Evolutionary conservation across 2,329 filamentous ascomycete species (phyloP).

Genomic region (Aureobasidium sp.): DNA sequence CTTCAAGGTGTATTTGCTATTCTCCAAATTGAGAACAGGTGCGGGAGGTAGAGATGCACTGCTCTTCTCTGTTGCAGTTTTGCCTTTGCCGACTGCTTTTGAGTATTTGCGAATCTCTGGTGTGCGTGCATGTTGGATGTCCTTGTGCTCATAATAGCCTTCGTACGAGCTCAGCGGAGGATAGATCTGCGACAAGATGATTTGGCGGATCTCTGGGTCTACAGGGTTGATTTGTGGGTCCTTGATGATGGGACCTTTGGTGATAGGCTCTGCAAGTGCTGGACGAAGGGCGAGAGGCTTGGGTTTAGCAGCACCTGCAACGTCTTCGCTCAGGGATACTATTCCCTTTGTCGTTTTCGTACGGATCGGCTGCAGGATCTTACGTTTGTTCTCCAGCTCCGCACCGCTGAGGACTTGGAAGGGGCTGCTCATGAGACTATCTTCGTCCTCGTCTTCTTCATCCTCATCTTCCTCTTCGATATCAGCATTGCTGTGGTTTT

Average conservation of each 20-base stretch:
- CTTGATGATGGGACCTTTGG: conserved; percentile 65
- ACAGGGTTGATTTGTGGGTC: conserved; percentile 85
- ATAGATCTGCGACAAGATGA: conserved; percentile 65
- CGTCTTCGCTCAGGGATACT: conserved; percentile 21
- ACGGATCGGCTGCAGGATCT: conserved; percentile 44
- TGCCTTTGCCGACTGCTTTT: conserved; percentile 53
- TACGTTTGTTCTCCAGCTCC: conserved; percentile 30
- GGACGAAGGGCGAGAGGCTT: conserved; percentile 22
- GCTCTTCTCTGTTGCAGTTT: conserved; percentile 47
- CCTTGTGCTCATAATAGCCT: conserved; percentile 69
- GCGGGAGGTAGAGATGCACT: conserved; percentile 51
- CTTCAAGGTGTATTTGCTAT: conserved; percentile 66
- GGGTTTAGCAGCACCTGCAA: not conserved
- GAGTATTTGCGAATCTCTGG: conserved; percentile 74
- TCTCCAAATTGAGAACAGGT: conserved; percentile 60
- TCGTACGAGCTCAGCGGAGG: conserved; percentile 66
- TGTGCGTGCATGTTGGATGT: conserved; percentile 55
- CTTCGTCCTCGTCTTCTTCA: conserved; percentile 29
- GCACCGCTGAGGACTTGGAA: conserved; percentile 51
- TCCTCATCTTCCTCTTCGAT: conserved; percentile 28
- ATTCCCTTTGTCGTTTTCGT: conserved; percentile 39
- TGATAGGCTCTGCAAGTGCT: conserved; percentile 21
- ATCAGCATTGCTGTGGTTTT: conserved; percentile 25
- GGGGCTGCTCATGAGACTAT: conserved; percentile 59
- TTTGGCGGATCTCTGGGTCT: conserved; percentile 62